A percentile compares a stretch with the other conserved stretches of the same genome.
Conservation (phyloP, 306 rosid species). For the Dalbergia oliveri region DNA sequence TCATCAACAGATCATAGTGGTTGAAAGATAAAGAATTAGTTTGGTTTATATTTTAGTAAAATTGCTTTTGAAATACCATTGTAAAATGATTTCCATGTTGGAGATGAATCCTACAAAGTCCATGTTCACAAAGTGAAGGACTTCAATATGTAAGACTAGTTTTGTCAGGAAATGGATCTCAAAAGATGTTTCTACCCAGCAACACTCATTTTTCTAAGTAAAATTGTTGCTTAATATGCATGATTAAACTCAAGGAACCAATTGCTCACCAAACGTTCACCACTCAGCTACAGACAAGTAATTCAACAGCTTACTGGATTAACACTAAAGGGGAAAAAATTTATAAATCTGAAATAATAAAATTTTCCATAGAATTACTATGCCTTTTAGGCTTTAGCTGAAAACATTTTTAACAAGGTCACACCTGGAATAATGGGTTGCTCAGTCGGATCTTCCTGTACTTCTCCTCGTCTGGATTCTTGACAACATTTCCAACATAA, state of each 20-base stretch:
- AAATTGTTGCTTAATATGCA: background rate
- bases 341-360: too few relatives aligned
- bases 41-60: too few relatives aligned
- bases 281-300: too few relatives aligned
- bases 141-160: background rate
- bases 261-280: background rate
- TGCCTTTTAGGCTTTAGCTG: too few relatives aligned
- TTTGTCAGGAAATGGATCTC: background rate
- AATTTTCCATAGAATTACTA: background rate
- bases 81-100: background rate
- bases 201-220: background rate
- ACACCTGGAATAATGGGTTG: conserved; percentile 77
- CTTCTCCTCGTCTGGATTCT: conserved; percentile 78
- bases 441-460: conserved; percentile 76
- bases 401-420: background rate
- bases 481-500: conserved; percentile 79
- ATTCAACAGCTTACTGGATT: too few relatives aligned
- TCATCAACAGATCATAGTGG: background rate
- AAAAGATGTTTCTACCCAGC: background rate
- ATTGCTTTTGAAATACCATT: background rate
- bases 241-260: conserved; percentile 6
- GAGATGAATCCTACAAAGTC: too few relatives aligned
- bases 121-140: background rate
- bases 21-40: background rate
- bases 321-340: too few relatives aligned